phyloP scores from a whole-genome alignment of 495 filamentous ascomycete genomes.

The Xylaria sp. region DNA sequence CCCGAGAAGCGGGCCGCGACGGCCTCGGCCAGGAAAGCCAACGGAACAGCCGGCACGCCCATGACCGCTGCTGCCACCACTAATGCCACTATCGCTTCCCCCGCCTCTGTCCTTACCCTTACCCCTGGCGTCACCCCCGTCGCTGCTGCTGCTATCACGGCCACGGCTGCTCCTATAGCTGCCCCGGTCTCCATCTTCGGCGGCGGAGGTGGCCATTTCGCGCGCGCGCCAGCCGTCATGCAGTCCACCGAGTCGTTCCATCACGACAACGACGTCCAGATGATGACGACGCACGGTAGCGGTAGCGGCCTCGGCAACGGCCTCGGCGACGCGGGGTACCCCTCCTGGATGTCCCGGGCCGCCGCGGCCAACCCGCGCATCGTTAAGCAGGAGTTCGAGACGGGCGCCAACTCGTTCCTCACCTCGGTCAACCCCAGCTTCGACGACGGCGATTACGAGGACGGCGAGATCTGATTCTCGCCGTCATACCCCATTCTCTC shows the following conservation, averaged over 20 bases:
- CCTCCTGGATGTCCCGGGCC: background rate
- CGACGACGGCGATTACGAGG: slow-evolving; percentile 17
- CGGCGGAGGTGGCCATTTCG: too few relatives aligned
- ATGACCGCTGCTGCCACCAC: slow-evolving; percentile 19
- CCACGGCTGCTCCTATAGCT: background rate
- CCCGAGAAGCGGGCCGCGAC: slow-evolving; percentile 19
- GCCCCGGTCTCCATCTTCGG: slow-evolving; percentile 30
- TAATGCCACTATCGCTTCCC: background rate
- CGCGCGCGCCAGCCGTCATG: background rate
- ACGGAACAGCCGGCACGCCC: slow-evolving; percentile 16
- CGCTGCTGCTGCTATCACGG: background rate
- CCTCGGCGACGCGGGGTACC: background rate
- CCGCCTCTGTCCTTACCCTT: too few relatives aligned
- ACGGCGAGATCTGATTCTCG: slow-evolving; percentile 31
- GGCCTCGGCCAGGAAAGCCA: background rate
- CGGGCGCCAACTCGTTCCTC: slow-evolving; percentile 2
- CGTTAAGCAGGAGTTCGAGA: background rate
- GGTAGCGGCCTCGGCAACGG: too few relatives aligned
- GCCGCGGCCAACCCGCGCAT: background rate
- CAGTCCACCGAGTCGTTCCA: background rate
- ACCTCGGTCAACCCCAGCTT: background rate
- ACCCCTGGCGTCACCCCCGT: too few relatives aligned
- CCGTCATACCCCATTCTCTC: background rate
- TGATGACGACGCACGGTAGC: too few relatives aligned
- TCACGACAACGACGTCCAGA: background rate